Percentiles rank a stretch among this genome's conserved stretches.
Evolutionary conservation across 1,284 basidiomycete genomes (phyloP).

Genomic region (Rhizoctonia solani): DNA sequence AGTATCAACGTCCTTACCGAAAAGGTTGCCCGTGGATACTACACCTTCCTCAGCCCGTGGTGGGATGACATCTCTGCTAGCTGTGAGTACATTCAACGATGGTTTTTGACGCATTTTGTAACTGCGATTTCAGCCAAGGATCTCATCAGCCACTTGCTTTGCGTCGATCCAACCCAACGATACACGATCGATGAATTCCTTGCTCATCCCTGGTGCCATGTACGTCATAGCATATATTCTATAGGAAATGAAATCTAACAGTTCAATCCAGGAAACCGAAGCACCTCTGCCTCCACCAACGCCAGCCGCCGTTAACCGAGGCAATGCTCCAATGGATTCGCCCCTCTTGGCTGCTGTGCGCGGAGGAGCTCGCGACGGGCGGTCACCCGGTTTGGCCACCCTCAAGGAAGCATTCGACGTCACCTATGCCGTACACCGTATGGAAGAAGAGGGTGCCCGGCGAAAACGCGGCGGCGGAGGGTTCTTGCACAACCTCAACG

Average conservation of each 20-base stretch:
- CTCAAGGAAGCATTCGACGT: constrained; percentile 99
- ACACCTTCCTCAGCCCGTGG: constrained; percentile 98
- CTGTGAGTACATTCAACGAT: constrained; percentile 57
- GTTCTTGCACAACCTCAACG: constrained; percentile 86
- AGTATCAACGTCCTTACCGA: constrained; percentile 98
- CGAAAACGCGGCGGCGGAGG: constrained; percentile 77
- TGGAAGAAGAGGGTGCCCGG: constrained; percentile 96
- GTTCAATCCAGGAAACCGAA: constrained; percentile 50
- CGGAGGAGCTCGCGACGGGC: constrained; percentile 71
- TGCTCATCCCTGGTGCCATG: constrained; percentile 92
- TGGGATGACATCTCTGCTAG: constrained; percentile 94
- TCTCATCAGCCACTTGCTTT: constrained; percentile 91
- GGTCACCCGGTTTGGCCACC: constrained; percentile 87
- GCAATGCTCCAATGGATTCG: constrained; percentile 80
- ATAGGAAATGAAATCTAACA: constrained; percentile 42
- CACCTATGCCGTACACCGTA: constrained; percentile 97
- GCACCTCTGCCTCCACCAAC: constrained; percentile 65
- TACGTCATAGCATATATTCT: constrained; percentile 33
- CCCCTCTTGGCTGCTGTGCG: constrained; percentile 83
- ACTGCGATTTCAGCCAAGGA: constrained; percentile 76
- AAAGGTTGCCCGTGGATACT: constrained; percentile 96
- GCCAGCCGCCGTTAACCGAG: constrained; percentile 51
- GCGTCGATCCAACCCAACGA: constrained; percentile 92
- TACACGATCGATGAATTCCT: constrained; percentile 99
- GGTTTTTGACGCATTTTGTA: constrained; percentile 36